phyloP scores from a whole-genome alignment of 2,329 filamentous ascomycete genomes.

The Byssoonygena ceratinophila region DNA sequence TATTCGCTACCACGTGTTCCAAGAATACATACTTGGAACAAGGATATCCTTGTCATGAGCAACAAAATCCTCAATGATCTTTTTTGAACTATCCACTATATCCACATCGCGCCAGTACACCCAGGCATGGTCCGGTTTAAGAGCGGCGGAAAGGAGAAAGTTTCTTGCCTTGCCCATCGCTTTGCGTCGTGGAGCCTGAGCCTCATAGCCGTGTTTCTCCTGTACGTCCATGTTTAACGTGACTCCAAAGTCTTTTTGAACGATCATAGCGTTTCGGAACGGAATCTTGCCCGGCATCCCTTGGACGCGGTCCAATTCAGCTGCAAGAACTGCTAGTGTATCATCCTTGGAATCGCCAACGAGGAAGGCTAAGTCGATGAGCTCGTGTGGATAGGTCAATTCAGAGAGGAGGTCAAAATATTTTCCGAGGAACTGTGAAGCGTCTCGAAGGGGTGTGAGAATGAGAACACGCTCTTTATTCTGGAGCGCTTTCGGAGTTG shows the following conservation, averaged over 20 bases:
- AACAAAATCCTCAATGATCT: conserved; percentile 89
- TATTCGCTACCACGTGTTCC: not conserved
- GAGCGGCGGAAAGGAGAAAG: conserved; percentile 69
- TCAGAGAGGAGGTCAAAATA: conserved; percentile 89
- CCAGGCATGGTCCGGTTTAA: conserved; percentile 95
- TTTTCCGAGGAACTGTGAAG: conserved; percentile 66
- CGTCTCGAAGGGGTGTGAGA: conserved; percentile 85
- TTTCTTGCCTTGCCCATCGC: conserved; percentile 84
- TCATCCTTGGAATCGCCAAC: conserved; percentile 88
- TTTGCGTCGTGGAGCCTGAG: conserved; percentile 82
- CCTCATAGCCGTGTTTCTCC: conserved; percentile 73
- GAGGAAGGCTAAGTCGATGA: conserved; percentile 91
- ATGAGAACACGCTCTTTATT: conserved; percentile 86
- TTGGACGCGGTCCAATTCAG: conserved; percentile 81
- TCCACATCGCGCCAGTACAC: conserved; percentile 98
- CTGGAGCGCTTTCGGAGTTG: conserved; percentile 63
- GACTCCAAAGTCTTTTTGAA: conserved; percentile 84
- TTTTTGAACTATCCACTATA: conserved; percentile 77
- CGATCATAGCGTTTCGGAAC: conserved; percentile 73
- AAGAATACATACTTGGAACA: conserved; percentile 69
- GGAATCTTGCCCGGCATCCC: conserved; percentile 52
- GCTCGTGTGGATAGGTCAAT: conserved; percentile 83
- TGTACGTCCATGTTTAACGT: conserved; percentile 63
- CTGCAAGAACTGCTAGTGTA: conserved; percentile 72
- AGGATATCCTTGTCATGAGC: conserved; percentile 86